Evolutionary conservation across 345 rosid genomes (phyloP).

Genomic region (Bruguiera gymnorhiza): DNA sequence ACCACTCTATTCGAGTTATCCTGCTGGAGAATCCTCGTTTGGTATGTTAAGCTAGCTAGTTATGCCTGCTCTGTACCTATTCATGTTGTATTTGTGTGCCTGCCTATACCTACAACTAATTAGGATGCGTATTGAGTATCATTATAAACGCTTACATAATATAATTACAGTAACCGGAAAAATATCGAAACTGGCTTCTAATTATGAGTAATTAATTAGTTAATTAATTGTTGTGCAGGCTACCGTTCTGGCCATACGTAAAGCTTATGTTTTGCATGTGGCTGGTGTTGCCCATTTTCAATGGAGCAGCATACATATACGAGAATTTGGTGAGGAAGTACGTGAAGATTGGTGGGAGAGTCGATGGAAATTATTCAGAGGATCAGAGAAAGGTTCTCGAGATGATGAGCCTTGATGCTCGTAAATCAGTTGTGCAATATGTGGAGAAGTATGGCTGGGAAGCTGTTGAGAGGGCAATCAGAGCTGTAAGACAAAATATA

Average conservation of each 20-base stretch:
- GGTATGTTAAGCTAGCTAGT: conserved; percentile 36
- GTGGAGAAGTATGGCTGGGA: conserved; percentile 72
- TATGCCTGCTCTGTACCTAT: background rate
- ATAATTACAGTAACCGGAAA: too few relatives aligned
- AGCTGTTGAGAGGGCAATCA: conserved; percentile 70
- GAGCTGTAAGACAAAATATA: conserved; percentile 45
- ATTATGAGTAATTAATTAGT: too few relatives aligned
- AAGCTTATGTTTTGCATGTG: conserved; percentile 75
- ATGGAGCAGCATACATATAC: conserved; percentile 84
- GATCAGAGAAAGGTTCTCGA: conserved; percentile 70
- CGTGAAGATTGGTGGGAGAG: conserved; percentile 49
- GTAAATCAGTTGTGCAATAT: conserved; percentile 65
- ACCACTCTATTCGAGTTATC: conserved; percentile 75
- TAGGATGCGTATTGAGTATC: too few relatives aligned
- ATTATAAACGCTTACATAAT: too few relatives aligned
- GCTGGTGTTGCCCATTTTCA: conserved; percentile 82
- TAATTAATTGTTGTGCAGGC: conserved; percentile 33
- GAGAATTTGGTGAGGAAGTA: conserved; percentile 58
- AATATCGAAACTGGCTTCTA: too few relatives aligned
- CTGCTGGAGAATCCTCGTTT: conserved; percentile 54
- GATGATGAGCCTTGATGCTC: conserved; percentile 87
- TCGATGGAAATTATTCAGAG: conserved; percentile 42
- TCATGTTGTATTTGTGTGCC: too few relatives aligned
- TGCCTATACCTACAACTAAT: too few relatives aligned
- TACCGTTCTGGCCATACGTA: conserved; percentile 84